Conservation (phyloP, 306 rosid genomes). For the Glycine tomentella region DNA sequence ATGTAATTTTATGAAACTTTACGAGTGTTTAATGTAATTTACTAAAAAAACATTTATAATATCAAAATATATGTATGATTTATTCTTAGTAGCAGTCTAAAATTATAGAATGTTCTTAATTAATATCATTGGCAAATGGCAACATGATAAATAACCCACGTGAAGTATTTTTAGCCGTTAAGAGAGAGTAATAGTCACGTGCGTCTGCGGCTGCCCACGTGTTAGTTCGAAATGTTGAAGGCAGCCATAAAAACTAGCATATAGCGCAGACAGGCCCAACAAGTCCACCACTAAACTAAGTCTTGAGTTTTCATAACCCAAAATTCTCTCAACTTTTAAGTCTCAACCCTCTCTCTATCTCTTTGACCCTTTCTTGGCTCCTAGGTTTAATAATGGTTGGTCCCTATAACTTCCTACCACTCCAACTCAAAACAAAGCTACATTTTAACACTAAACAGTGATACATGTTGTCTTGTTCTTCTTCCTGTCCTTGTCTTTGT, state of each 20-base stretch:
- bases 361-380: not conserved
- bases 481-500: too few relatives aligned
- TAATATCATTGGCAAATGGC: too few relatives aligned
- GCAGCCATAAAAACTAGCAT: not conserved
- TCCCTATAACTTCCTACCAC: not conserved
- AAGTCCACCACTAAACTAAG: not conserved
- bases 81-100: too few relatives aligned
- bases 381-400: not conserved
- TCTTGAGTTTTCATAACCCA: not conserved
- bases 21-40: too few relatives aligned
- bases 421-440: not conserved
- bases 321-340: too few relatives aligned
- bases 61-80: too few relatives aligned
- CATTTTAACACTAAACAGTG: not conserved
- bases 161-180: not conserved
- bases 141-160: too few relatives aligned
- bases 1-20: too few relatives aligned
- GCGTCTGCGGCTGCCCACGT: constrained; percentile 42
- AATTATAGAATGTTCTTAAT: too few relatives aligned
- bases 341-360: not conserved
- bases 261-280: not conserved
- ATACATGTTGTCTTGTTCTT: too few relatives aligned
- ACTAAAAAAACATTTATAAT: too few relatives aligned
- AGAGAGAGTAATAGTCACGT: not conserved
- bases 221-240: not conserved